A percentile compares a stretch with the other conserved stretches of the same genome.
phyloP scores from a whole-genome alignment of 805 yeast genomes.

The Saccharomycopsis olivae region DNA sequence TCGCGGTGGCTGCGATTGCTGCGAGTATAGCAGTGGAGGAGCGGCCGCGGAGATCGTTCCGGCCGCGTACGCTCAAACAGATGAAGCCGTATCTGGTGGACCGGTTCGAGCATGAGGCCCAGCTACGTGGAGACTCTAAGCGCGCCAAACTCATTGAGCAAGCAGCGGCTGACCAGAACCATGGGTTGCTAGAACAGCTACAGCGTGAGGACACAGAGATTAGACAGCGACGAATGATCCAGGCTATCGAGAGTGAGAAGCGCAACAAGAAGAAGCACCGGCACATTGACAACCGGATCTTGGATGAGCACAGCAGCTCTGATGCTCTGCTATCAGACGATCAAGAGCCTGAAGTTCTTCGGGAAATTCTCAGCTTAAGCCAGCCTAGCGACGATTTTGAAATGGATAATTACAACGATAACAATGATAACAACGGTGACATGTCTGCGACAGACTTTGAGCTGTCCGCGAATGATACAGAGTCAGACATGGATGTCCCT shows the following conservation, averaged over 20 bases:
- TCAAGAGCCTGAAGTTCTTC: too few species aligned
- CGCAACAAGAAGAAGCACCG: neutral
- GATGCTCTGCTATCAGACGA: too few species aligned
- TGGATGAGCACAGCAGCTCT: too few species aligned
- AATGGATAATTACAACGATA: too few species aligned
- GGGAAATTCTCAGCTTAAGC: too few species aligned
- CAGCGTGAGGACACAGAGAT: slow-evolving; percentile 13
- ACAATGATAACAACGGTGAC: too few species aligned
- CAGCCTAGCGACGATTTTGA: too few species aligned
- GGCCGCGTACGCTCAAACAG: slow-evolving; percentile 17
- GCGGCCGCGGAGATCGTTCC: slow-evolving; percentile 9
- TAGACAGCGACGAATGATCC: slow-evolving; percentile 10
- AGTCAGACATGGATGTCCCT: too few species aligned
- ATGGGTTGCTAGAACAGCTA: slow-evolving; percentile 12
- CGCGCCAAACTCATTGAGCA: slow-evolving; percentile 13
- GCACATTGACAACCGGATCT: slow-evolving; percentile 8
- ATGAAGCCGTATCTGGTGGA: slow-evolving; percentile 18
- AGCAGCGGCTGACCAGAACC: slow-evolving; percentile 17
- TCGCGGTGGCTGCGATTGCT: too few species aligned
- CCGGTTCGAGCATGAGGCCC: slow-evolving; percentile 16
- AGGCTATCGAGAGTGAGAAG: slow-evolving; percentile 11
- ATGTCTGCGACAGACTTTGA: too few species aligned
- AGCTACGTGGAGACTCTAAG: slow-evolving; percentile 14
- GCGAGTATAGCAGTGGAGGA: too few species aligned
- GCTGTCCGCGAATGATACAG: too few species aligned